phyloP scores from a whole-genome alignment of 1,139 yeast genomes.

The Candida glucosophila region DNA sequence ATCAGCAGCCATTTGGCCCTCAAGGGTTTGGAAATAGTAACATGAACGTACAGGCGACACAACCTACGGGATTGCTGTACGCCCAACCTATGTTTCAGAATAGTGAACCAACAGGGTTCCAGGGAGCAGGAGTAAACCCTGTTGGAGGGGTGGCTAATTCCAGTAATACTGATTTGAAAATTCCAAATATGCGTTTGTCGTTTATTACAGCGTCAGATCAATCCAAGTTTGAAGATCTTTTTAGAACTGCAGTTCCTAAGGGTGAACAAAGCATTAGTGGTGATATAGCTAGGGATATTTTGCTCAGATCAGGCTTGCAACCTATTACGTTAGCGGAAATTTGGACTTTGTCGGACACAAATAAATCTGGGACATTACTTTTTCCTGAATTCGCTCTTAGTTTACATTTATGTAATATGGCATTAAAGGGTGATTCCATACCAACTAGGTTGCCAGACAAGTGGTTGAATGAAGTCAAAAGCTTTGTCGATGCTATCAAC shows the following conservation, averaged over 20 bases:
- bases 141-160: constrained; percentile 20
- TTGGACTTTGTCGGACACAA: constrained; percentile 87
- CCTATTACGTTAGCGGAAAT: constrained; percentile 77
- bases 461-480: constrained; percentile 73
- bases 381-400: constrained; percentile 96
- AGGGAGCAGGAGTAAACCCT: constrained; percentile 9
- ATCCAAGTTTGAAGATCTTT: constrained; percentile 72
- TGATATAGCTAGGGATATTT: constrained; percentile 67
- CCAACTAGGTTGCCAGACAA: constrained; percentile 67
- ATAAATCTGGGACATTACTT: constrained; percentile 72
- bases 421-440: constrained; percentile 66
- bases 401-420: constrained; percentile 76
- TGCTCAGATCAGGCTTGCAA: constrained; percentile 70
- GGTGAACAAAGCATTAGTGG: constrained; percentile 76
- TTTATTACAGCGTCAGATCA: constrained; percentile 84
- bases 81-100: constrained; percentile 28
- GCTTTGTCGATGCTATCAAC: constrained; percentile 83
- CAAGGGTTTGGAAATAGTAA: constrained; percentile 8
- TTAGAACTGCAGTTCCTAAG: constrained; percentile 65
- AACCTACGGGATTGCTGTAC: constrained; percentile 16
- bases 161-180: constrained; percentile 34
- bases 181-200: constrained; percentile 65
- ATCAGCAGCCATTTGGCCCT: constrained; percentile 8
- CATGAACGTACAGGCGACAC: constrained; percentile 8
- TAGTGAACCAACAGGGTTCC: constrained; percentile 30